Percentiles rank a stretch among this genome's conserved stretches.
These are phyloP conservation scores for Brassica carinata DNA, from an alignment of 345 rosid genomes.

Conservation along the genomic window DNA sequence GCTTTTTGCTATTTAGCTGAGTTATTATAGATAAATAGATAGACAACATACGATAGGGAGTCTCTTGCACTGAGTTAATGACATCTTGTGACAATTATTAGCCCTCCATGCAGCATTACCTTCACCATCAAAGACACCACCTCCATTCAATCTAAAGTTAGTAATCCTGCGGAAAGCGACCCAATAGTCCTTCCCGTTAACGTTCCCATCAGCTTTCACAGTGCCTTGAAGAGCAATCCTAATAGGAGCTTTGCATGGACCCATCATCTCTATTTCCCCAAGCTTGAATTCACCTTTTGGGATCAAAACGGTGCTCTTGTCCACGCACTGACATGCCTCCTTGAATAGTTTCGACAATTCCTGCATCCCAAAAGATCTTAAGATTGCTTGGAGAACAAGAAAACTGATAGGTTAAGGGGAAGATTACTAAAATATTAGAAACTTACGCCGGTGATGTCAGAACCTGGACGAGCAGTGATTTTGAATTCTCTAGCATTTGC, in stretches of 20 bases:
- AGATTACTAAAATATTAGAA: background rate
- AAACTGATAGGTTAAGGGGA: background rate
- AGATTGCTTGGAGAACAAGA: slow-evolving; percentile 5
- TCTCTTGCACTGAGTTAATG: slow-evolving; percentile 24
- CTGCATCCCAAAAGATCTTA: slow-evolving; percentile 14
- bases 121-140: slow-evolving; percentile 68
- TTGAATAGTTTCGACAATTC: slow-evolving; percentile 30
- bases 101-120: slow-evolving; percentile 59
- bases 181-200: slow-evolving; percentile 38
- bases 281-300: slow-evolving; percentile 40
- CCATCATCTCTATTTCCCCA: slow-evolving; percentile 21
- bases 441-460: slow-evolving; percentile 31
- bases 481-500: slow-evolving; percentile 36
- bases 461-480: slow-evolving; percentile 25
- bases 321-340: slow-evolving; percentile 29
- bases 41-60: slow-evolving; percentile 32
- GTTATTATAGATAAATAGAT: background rate
- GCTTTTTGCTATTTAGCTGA: background rate
- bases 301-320: slow-evolving; percentile 20
- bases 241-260: slow-evolving; percentile 41
- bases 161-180: slow-evolving; percentile 51
- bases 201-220: slow-evolving; percentile 30
- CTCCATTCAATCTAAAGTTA: slow-evolving; percentile 51
- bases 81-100: slow-evolving; percentile 37
- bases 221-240: slow-evolving; percentile 20